Evolutionary conservation across 2,329 filamentous ascomycete species (phyloP).

Genomic region (Colletotrichum graminicola): DNA sequence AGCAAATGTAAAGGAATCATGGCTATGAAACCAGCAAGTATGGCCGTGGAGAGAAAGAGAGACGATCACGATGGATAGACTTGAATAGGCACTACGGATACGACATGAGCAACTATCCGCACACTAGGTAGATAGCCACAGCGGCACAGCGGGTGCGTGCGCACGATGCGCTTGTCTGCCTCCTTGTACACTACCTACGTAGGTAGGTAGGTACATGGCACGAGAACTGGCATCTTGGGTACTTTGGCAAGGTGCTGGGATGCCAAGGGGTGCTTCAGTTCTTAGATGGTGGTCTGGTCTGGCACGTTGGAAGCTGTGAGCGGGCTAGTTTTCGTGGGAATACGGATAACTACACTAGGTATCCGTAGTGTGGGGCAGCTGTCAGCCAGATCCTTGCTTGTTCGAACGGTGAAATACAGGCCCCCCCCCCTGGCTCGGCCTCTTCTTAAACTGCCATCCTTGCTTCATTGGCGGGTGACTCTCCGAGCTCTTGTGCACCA

Average conservation of each 20-base stretch:
- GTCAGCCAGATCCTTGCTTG: slow-evolving; percentile 29
- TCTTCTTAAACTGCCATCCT: slow-evolving; percentile 30
- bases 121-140: neutral
- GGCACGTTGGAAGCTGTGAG: no score
- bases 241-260: no score
- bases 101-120: neutral
- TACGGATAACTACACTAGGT: no score
- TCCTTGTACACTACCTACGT: neutral
- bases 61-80: slow-evolving; percentile 31
- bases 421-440: slow-evolving; percentile 15
- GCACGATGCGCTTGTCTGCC: neutral
- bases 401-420: slow-evolving; percentile 33
- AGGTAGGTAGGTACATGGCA: neutral
- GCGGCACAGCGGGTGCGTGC: slow-evolving; percentile 11
- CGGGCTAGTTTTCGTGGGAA: no score
- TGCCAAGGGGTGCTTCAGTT: no score
- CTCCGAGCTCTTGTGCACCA: neutral
- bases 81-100: slow-evolving; percentile 21
- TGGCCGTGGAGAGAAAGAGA: neutral
- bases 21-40: neutral
- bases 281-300: neutral
- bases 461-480: slow-evolving; percentile 9
- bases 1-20: neutral
- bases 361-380: no score
- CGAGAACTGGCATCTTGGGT: slow-evolving; percentile 4